Evolutionary conservation across 1,284 basidiomycete genomes (phyloP).

Genomic region (Malassezia sympodialis): DNA sequence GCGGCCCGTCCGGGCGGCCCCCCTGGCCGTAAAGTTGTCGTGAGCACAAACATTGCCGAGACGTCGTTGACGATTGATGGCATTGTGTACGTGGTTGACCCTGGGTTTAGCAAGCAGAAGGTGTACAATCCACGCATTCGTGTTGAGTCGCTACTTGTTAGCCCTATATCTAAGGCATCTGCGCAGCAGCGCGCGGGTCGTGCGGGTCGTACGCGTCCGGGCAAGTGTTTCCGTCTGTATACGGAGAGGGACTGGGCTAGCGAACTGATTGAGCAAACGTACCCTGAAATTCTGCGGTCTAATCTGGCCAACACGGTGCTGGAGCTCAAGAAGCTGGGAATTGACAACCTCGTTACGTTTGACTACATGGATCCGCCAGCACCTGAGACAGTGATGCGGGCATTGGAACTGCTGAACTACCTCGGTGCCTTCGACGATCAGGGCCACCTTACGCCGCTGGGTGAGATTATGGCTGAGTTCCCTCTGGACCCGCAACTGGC

Average conservation of each 20-base stretch:
- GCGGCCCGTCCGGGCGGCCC: conserved; percentile 60
- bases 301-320: conserved; percentile 79
- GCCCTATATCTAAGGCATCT: conserved; percentile 89
- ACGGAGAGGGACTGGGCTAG: conserved; percentile 91
- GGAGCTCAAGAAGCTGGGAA: conserved; percentile 84
- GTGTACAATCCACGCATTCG: conserved; percentile 93
- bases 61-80: conserved; percentile 96
- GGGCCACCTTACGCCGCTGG: conserved; percentile 76
- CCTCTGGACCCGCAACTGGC: conserved; percentile 92
- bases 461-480: conserved; percentile 92
- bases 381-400: conserved; percentile 95
- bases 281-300: conserved; percentile 85
- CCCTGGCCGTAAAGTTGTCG: conserved; percentile 81
- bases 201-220: conserved; percentile 86
- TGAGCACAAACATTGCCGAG: conserved; percentile 96
- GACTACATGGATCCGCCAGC: conserved; percentile 72
- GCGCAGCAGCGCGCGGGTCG: conserved; percentile 93
- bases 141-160: conserved; percentile 84
- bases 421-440: conserved; percentile 87
- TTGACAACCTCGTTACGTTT: conserved; percentile 54
- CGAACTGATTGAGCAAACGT: conserved; percentile 80
- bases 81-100: conserved; percentile 97
- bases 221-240: conserved; percentile 93
- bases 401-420: conserved; percentile 85
- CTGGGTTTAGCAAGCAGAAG: conserved; percentile 94